Base-by-base conservation (phyloP, 768 basidiomycete genomes). In the Boletales sp. region DNA sequence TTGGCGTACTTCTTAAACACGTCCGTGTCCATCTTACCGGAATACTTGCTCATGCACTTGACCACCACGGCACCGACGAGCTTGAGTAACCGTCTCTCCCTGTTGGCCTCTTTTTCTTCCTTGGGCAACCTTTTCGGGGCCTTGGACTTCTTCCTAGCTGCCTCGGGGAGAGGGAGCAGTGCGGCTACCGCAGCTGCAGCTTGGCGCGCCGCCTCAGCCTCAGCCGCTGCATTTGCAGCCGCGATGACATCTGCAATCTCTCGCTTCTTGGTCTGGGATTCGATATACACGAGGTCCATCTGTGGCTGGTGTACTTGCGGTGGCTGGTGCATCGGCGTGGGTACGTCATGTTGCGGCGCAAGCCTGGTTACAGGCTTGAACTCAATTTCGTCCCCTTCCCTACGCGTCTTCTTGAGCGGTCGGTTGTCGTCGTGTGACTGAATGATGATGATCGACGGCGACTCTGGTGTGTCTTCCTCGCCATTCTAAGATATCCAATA, bases 1-100 rank as follows among this genome's bases (percentile, higher is more conserved):
- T 93, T 92, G 3, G 97, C 97, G 63, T 97, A 84, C 64, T 86
- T 85, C 77, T 99, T 99, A 80, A 98, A 97, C 46, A 75, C 66
- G 8, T 97, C 93, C 43, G 80, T 79, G 48, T 83, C 80, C 66
- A 97, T 78, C 40, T 83, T 71, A 47, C 83, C 76, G 44, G 83
- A 76, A 62, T 97, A 85, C 72, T 94, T 97, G 50, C 85, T 88
- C 93, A 98, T 94, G 50, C 77, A 84, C 68, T 84, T 87, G 35
- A 99, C 95, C 36, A 99, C 95, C 7, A 95, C 83, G 2, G 84
- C 83, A 8, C 92, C 89, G 15, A 98, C 82, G 32, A 97, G 76
- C 65, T 90, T 90, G 56, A 84, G 63, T 54, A 97, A 63, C 53
- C 81, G 71, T 77, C 93, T 94, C 71, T 97, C 93, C 74, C 86